A percentile compares a stretch with the other conserved stretches of the same genome.
Conservation (phyloP, 345 rosid genomes). For the Anastatica hierochuntica region DNA sequence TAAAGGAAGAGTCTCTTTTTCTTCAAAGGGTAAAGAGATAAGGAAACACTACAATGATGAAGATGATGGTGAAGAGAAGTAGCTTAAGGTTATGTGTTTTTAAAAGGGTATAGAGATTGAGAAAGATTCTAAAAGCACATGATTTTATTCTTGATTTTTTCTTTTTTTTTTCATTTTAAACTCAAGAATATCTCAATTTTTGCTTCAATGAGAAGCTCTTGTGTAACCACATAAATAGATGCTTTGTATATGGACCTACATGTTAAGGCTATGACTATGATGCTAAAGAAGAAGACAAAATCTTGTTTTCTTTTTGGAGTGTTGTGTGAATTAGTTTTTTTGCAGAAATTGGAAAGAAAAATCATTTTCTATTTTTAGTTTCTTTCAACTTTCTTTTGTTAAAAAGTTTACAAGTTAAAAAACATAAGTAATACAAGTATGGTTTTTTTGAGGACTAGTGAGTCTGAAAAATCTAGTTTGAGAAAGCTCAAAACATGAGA, state of each 20-base stretch:
- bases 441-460: too few species aligned
- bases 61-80: constrained; percentile 10
- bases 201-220: constrained; percentile 15
- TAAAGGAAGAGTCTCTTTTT: not conserved
- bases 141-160: constrained; percentile 13
- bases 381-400: too few species aligned
- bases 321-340: constrained; percentile 4
- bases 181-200: not conserved
- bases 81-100: constrained; percentile 3
- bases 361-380: not conserved
- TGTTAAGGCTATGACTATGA: constrained; percentile 12
- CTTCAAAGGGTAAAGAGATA: not conserved
- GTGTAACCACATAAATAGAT: constrained; percentile 23
- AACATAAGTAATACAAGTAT: too few species aligned
- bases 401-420: too few species aligned
- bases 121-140: constrained; percentile 29
- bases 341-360: not conserved
- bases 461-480: too few species aligned
- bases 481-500: too few species aligned
- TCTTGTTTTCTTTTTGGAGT: not conserved
- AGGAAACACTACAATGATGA: constrained; percentile 2
- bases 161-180: constrained; percentile 11
- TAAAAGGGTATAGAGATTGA: constrained; percentile 11
- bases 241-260: constrained; percentile 30
- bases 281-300: constrained; percentile 11